These are phyloP conservation scores for Clarireedia homoeocarpa DNA, from an alignment of 2,329 filamentous ascomycete species.

Conservation along the genomic window DNA sequence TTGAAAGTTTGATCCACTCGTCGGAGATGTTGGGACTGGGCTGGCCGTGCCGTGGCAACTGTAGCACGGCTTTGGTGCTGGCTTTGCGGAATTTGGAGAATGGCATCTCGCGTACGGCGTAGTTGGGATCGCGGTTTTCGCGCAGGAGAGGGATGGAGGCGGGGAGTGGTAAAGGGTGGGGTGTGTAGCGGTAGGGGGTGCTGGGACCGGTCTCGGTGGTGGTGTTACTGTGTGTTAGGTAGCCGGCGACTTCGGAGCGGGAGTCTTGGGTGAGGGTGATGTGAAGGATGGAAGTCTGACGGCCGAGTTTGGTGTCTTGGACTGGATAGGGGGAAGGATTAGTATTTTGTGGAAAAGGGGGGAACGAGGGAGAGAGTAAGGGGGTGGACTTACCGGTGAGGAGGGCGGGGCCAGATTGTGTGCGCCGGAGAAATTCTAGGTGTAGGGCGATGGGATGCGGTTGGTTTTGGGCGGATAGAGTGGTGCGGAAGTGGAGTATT, in stretches of 20 bases:
- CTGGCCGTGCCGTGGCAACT: conserved; percentile 42
- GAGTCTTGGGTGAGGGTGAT: conserved; percentile 48
- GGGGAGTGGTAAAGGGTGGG: conserved; percentile 31
- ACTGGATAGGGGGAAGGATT: conserved; percentile 29
- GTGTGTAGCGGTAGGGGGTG: conserved; percentile 45
- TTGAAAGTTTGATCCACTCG: conserved; percentile 58
- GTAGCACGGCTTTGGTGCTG: conserved; percentile 41
- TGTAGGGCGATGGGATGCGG: conserved; percentile 58
- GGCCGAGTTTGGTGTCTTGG: conserved; percentile 55
- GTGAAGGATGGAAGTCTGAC: conserved; percentile 55
- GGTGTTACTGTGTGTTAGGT: conserved; percentile 58
- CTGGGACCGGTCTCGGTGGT: conserved; percentile 48
- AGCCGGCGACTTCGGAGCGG: conserved; percentile 54
- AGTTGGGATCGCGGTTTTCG: conserved; percentile 38
- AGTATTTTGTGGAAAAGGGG: background rate
- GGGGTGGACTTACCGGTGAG: conserved; percentile 32
- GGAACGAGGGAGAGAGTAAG: background rate
- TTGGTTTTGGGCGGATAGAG: conserved; percentile 49
- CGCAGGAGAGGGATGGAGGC: conserved; percentile 36
- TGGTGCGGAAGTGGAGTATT: conserved; percentile 48
- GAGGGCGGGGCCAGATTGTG: conserved; percentile 45
- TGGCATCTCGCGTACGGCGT: conserved; percentile 27
- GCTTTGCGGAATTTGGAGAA: conserved; percentile 28
- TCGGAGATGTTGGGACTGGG: conserved; percentile 40
- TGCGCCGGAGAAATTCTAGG: conserved; percentile 57